Evolutionary conservation across 2,329 filamentous ascomycete genomes (phyloP).

Genomic region (Colletotrichum melonis): DNA sequence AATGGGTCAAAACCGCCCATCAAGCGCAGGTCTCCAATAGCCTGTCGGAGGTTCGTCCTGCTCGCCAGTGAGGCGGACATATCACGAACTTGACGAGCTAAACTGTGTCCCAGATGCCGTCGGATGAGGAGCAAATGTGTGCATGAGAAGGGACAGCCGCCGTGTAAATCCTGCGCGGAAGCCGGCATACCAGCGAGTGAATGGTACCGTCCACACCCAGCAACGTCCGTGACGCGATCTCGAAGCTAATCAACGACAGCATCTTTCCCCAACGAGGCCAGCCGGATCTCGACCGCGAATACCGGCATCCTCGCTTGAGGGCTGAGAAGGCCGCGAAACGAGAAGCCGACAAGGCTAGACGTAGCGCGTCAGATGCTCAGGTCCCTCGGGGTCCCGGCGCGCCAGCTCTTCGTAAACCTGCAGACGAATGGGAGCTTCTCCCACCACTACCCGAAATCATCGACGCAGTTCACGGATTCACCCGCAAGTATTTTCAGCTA

Average conservation of each 20-base stretch:
- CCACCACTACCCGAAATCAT: slow-evolving; percentile 62
- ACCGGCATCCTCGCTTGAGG: slow-evolving; percentile 65
- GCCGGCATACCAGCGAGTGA: slow-evolving; percentile 60
- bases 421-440: slow-evolving; percentile 61
- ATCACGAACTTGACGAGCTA: slow-evolving; percentile 17
- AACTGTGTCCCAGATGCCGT: slow-evolving; percentile 57
- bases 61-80: slow-evolving; percentile 1
- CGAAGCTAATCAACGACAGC: slow-evolving; percentile 45
- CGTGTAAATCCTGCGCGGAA: slow-evolving; percentile 63
- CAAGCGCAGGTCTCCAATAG: slow-evolving; percentile 63
- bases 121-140: slow-evolving; percentile 68
- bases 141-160: slow-evolving; percentile 59
- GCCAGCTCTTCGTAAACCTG: slow-evolving; percentile 36
- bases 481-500: slow-evolving; percentile 67
- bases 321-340: slow-evolving; percentile 57
- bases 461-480: slow-evolving; percentile 65
- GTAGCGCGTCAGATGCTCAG: slow-evolving; percentile 46
- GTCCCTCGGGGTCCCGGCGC: slow-evolving; percentile 26
- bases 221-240: not conserved
- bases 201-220: slow-evolving; percentile 52
- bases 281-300: slow-evolving; percentile 65
- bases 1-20: slow-evolving; percentile 42
- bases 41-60: slow-evolving; percentile 60
- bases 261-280: slow-evolving; percentile 64
- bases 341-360: slow-evolving; percentile 50